Evolutionary conservation across 352 stramenopile genomes (phyloP).

Genomic region (Globisporangium sylvaticum): DNA sequence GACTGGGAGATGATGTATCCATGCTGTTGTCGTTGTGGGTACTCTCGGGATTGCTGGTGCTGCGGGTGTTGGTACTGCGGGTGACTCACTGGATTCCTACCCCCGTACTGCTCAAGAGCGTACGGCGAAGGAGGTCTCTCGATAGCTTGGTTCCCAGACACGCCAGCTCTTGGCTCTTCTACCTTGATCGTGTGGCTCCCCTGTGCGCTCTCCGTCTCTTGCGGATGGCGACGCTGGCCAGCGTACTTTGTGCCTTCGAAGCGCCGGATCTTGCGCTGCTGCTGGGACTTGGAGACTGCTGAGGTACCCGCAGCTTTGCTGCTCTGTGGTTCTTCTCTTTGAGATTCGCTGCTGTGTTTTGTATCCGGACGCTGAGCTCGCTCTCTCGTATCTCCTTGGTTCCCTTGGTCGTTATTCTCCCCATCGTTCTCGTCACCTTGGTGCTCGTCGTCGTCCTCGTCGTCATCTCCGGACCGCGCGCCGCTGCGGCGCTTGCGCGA

Average conservation of each 20-base stretch:
- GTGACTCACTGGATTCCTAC: neutral
- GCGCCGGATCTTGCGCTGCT: conserved; percentile 16
- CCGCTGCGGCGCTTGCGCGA: conserved; percentile 34
- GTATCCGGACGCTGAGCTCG: neutral
- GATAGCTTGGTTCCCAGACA: neutral
- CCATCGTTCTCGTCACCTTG: conserved; percentile 3
- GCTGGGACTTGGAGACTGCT: neutral
- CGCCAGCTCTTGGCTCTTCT: neutral
- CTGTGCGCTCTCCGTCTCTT: neutral
- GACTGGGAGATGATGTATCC: neutral
- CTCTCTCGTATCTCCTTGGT: too few relatives aligned
- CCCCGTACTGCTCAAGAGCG: neutral
- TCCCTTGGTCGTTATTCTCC: neutral
- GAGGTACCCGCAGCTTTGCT: neutral
- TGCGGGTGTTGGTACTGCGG: neutral
- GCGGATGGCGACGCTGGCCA: neutral
- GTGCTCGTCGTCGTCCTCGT: conserved; percentile 3
- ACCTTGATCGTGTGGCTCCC: neutral
- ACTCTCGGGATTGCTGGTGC: neutral
- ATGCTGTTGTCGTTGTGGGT: neutral
- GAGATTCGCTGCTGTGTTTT: neutral
- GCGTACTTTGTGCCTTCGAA: conserved; percentile 16
- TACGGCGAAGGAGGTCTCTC: neutral
- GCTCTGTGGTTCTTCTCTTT: neutral
- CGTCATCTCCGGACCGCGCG: conserved; percentile 15